Conservation (phyloP, 148 eudicot species). For the Drosera capensis region DNA sequence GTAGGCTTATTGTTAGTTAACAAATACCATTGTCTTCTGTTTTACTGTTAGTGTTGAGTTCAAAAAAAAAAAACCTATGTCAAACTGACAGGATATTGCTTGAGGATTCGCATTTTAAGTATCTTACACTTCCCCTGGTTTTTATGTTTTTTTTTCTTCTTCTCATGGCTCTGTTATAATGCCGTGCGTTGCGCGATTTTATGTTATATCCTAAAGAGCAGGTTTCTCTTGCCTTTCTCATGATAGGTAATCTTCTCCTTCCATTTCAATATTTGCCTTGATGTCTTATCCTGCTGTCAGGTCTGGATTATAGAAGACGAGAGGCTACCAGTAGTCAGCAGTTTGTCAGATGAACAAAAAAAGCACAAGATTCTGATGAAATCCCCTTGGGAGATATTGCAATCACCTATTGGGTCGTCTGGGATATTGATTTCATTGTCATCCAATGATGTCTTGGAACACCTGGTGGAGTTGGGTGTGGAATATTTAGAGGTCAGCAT, state of each 20-base stretch:
- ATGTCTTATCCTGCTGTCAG: slow-evolving; percentile 20
- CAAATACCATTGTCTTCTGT: too few relatives aligned
- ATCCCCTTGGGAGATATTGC: slow-evolving; percentile 84
- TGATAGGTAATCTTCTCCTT: not conserved
- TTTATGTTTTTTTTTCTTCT: too few relatives aligned
- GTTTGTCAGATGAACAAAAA: slow-evolving; percentile 29
- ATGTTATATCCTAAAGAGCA: not conserved
- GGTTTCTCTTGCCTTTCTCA: not conserved
- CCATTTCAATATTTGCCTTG: not conserved
- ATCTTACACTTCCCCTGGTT: too few relatives aligned
- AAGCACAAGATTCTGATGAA: slow-evolving; percentile 73
- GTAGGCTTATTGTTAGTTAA: slow-evolving; percentile 18
- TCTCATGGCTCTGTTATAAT: too few relatives aligned
- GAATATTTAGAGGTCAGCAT: slow-evolving; percentile 73
- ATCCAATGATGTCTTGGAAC: slow-evolving; percentile 37
- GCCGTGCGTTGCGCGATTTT: too few relatives aligned
- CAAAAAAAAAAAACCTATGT: not conserved
- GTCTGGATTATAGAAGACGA: slow-evolving; percentile 87
- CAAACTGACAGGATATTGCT: not conserved
- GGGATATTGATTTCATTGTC: slow-evolving; percentile 51
- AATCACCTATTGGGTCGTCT: slow-evolving; percentile 67
- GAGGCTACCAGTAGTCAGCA: slow-evolving; percentile 64
- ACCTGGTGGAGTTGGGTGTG: slow-evolving; percentile 41
- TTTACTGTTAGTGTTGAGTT: not conserved
- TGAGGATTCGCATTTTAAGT: not conserved